Conservation (phyloP, 352 stramenopile species). For the Phytopythium oedochilum region DNA sequence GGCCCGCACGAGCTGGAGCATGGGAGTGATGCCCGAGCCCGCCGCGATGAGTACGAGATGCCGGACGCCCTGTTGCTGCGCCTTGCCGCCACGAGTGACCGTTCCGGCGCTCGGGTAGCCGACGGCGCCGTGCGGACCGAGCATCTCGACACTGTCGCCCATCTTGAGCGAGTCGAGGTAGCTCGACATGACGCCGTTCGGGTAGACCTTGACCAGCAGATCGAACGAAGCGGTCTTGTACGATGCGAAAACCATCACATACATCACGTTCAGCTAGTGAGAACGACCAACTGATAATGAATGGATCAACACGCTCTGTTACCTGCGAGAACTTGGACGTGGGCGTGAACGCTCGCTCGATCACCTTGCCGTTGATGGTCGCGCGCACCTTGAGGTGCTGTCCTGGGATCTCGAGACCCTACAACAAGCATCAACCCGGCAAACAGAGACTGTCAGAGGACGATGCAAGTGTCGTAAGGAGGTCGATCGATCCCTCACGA, state of each 20-base stretch:
- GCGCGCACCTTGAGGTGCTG: slow-evolving; percentile 80
- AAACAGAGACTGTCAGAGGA: too few relatives aligned
- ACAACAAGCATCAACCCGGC: background rate
- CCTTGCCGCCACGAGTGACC: slow-evolving; percentile 41
- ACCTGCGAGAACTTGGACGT: slow-evolving; percentile 69
- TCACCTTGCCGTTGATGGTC: slow-evolving; percentile 66
- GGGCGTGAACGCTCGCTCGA: slow-evolving; percentile 75
- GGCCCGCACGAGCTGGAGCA: slow-evolving; percentile 77
- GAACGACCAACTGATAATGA: too few relatives aligned
- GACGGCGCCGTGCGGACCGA: slow-evolving; percentile 59
- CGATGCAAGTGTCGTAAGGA: too few relatives aligned
- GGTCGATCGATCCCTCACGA: slow-evolving; percentile 20
- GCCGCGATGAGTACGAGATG: slow-evolving; percentile 75
- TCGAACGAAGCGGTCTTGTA: slow-evolving; percentile 53
- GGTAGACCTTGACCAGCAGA: slow-evolving; percentile 76
- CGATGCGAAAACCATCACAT: background rate
- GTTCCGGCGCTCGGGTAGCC: slow-evolving; percentile 50
- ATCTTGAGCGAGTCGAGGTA: slow-evolving; percentile 51
- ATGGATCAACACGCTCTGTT: too few relatives aligned
- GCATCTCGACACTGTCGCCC: slow-evolving; percentile 68
- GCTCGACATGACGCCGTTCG: slow-evolving; percentile 65
- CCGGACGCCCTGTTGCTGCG: slow-evolving; percentile 32
- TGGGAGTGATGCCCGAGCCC: slow-evolving; percentile 75
- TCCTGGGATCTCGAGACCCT: slow-evolving; percentile 64
- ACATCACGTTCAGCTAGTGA: too few relatives aligned